Conservation (phyloP, 441 rosid genomes). For the Melastoma candidum region DNA sequence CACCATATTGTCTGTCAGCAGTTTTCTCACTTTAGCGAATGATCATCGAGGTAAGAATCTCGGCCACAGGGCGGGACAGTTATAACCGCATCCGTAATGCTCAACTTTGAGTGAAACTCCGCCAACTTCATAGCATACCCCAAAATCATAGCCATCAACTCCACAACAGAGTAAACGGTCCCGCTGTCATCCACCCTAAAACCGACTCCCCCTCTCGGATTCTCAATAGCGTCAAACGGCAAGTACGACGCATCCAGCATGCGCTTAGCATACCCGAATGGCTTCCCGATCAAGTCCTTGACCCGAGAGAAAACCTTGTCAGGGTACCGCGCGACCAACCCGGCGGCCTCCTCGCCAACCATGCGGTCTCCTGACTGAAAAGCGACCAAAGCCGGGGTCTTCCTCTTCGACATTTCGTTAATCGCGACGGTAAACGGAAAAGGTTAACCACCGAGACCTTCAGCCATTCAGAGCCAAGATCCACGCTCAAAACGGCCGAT, state of each 20-base stretch:
- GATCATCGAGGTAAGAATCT: too few species aligned
- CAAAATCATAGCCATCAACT: slow-evolving; percentile 76
- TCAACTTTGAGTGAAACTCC: slow-evolving; percentile 64
- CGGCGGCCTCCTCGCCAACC: slow-evolving; percentile 89
- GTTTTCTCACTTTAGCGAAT: too few species aligned
- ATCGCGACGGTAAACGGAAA: slow-evolving; percentile 81
- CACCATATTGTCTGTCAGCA: too few species aligned
- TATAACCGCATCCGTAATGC: slow-evolving; percentile 63
- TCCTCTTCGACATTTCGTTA: slow-evolving; percentile 96
- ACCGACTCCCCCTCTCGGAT: slow-evolving; percentile 62
- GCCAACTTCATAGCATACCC: slow-evolving; percentile 58
- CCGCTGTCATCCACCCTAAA: slow-evolving; percentile 46
- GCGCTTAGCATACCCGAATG: slow-evolving; percentile 49
- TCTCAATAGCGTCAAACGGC: slow-evolving; percentile 59
- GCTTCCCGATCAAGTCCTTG: slow-evolving; percentile 74
- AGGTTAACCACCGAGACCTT: too few species aligned
- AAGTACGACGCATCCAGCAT: slow-evolving; percentile 56
- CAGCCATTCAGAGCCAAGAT: slow-evolving; percentile 88
- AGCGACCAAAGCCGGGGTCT: slow-evolving; percentile 16
- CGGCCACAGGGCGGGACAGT: slow-evolving; percentile 1
- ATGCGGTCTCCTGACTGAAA: slow-evolving; percentile 21
- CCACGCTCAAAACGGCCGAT: slow-evolving; percentile 82
- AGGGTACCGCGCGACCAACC: slow-evolving; percentile 79
- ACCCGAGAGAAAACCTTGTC: slow-evolving; percentile 67
- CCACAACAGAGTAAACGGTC: slow-evolving; percentile 62